Evolutionary conservation across 371 early-diverging fungal species (phyloP).

Genomic region (Batkoa obscura): DNA sequence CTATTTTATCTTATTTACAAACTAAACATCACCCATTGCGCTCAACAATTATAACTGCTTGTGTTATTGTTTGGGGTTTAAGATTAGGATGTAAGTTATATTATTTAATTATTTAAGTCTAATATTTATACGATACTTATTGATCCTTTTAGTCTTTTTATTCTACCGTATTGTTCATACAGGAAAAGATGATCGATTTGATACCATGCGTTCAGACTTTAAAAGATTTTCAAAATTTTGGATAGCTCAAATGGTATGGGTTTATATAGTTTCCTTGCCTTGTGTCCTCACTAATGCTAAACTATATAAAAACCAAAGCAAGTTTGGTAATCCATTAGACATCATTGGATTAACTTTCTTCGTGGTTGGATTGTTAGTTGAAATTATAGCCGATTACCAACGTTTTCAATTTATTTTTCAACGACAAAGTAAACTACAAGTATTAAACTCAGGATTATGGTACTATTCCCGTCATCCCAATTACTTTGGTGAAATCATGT

Average conservation of each 20-base stretch:
- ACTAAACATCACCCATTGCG: slow-evolving; percentile 1
- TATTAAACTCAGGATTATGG: slow-evolving; percentile 8
- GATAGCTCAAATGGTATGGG: slow-evolving; percentile 9
- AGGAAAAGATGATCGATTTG: slow-evolving; percentile 7
- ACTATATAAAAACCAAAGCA: not conserved
- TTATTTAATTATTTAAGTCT: too few relatives aligned
- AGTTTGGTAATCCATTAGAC: slow-evolving; percentile 8
- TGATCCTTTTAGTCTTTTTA: too few relatives aligned
- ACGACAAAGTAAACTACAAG: not conserved
- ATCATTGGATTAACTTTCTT: not conserved
- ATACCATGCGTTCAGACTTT: slow-evolving; percentile 6
- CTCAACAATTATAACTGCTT: slow-evolving; percentile 1
- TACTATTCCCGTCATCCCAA: slow-evolving; percentile 10
- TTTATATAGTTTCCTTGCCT: slow-evolving; percentile 8
- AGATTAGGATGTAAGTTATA: too few relatives aligned
- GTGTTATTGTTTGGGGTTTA: slow-evolving; percentile 5
- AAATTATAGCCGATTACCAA: not conserved
- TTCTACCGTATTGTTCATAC: slow-evolving; percentile 8
- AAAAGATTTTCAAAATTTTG: slow-evolving; percentile 5
- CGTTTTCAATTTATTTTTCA: not conserved
- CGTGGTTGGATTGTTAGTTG: not conserved
- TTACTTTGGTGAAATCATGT: slow-evolving; percentile 9
- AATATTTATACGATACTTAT: slow-evolving; percentile 6
- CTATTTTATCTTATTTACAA: slow-evolving; percentile 4
- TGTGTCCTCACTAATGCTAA: slow-evolving; percentile 7